These are phyloP conservation scores for Escallonia herrerae DNA, from an alignment of 129 eudicot genomes.

Conservation along the genomic window DNA sequence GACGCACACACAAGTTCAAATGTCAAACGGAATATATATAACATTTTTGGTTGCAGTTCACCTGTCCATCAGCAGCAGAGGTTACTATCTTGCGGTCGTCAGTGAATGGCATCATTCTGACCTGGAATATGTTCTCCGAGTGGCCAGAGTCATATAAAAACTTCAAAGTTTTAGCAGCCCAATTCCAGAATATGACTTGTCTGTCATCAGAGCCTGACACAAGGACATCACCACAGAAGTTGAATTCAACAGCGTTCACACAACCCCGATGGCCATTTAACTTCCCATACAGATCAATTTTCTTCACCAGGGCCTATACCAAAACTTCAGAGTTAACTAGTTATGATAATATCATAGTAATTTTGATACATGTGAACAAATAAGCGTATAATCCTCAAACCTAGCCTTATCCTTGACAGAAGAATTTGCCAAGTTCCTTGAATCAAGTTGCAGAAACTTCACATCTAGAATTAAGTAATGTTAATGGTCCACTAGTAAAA, in stretches of 20 bases:
- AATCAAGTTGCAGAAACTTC: too few species aligned
- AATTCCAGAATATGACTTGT: slow-evolving; percentile 57
- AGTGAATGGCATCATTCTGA: slow-evolving; percentile 65
- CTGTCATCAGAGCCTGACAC: slow-evolving; percentile 89
- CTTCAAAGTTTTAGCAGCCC: slow-evolving; percentile 35
- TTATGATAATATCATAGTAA: too few species aligned
- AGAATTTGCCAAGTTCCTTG: too few species aligned
- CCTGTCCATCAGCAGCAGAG: slow-evolving; percentile 93
- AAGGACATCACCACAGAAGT: slow-evolving; percentile 52
- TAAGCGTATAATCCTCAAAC: too few species aligned
- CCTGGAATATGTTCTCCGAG: slow-evolving; percentile 59
- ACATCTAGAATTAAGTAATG: too few species aligned
- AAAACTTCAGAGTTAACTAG: background rate
- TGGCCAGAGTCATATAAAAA: slow-evolving; percentile 78
- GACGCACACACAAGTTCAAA: too few species aligned
- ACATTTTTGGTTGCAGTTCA: slow-evolving; percentile 2
- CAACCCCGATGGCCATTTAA: slow-evolving; percentile 72
- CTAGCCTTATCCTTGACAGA: too few species aligned
- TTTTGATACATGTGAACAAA: too few species aligned
- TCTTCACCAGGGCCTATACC: slow-evolving; percentile 53
- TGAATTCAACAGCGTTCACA: slow-evolving; percentile 72
- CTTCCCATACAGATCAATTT: slow-evolving; percentile 54
- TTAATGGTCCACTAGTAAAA: too few species aligned
- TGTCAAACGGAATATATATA: too few species aligned
- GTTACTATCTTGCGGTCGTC: slow-evolving; percentile 67